Evolutionary conservation across 2,329 filamentous ascomycete species (phyloP).

Genomic region (Phyllosticta citrichinensis): DNA sequence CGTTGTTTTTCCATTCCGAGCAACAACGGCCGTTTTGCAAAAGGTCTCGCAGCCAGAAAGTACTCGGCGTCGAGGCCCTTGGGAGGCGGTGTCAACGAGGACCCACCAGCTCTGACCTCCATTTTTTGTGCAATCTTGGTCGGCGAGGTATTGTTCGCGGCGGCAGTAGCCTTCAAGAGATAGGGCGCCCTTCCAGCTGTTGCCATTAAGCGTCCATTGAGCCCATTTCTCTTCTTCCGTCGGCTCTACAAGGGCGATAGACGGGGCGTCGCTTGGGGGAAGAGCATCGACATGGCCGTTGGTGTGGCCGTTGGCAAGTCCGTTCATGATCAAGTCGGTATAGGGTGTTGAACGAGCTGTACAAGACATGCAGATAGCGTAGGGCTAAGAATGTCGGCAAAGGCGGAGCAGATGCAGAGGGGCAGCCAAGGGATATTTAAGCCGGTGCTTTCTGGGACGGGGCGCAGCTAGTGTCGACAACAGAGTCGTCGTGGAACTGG

Average conservation of each 20-base stretch:
- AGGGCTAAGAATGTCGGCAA: not conserved
- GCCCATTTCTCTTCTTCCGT: slow-evolving; percentile 44
- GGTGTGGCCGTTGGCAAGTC: slow-evolving; percentile 7
- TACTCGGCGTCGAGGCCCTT: slow-evolving; percentile 30
- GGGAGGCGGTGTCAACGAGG: slow-evolving; percentile 39
- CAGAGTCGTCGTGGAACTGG: not conserved
- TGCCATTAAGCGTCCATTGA: slow-evolving; percentile 44
- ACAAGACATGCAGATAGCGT: not conserved
- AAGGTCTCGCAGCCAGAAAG: slow-evolving; percentile 51
- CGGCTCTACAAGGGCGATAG: slow-evolving; percentile 44
- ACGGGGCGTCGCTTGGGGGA: slow-evolving; percentile 39
- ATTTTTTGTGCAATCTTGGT: slow-evolving; percentile 43
- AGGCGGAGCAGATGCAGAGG: not conserved
- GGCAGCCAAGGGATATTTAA: not conserved
- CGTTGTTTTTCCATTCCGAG: slow-evolving; percentile 43
- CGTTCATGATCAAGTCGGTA: not conserved
- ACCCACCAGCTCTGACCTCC: slow-evolving; percentile 51
- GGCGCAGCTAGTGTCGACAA: not conserved
- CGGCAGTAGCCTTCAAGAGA: slow-evolving; percentile 45
- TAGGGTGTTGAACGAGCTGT: not conserved
- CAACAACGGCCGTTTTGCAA: slow-evolving; percentile 37
- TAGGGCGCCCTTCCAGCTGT: slow-evolving; percentile 49
- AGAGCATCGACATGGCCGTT: slow-evolving; percentile 21
- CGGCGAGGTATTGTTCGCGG: slow-evolving; percentile 44
- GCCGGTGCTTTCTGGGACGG: not conserved